These are phyloP conservation scores for Thalia dealbata DNA, from an alignment of 176 grass and related monocot genomes.

Conservation along the genomic window DNA sequence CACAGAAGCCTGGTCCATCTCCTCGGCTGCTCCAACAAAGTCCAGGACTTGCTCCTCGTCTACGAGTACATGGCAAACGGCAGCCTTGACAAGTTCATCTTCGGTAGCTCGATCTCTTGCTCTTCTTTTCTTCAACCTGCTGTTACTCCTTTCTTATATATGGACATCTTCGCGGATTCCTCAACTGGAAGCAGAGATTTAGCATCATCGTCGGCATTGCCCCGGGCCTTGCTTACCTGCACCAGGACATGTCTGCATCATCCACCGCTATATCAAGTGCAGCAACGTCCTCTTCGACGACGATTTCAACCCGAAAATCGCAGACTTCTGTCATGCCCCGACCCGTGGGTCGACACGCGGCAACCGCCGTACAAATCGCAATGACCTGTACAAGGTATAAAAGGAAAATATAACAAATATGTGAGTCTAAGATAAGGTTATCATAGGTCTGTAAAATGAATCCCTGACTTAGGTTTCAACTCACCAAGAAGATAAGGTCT, in stretches of 20 bases:
- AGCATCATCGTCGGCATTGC: constrained; percentile 73
- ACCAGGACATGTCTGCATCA: constrained; percentile 84
- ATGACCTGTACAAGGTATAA: no score
- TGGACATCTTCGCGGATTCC: constrained; percentile 44
- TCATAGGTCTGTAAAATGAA: no score
- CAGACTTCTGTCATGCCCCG: no score
- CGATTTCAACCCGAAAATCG: constrained; percentile 59
- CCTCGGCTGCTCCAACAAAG: constrained; percentile 63
- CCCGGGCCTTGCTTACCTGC: constrained; percentile 67
- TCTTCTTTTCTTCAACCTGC: not conserved
- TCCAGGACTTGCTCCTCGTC: constrained; percentile 51
- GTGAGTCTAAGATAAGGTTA: no score
- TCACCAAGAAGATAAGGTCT: no score
- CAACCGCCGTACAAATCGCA: no score
- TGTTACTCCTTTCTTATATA: no score
- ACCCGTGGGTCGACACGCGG: no score
- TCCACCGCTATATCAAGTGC: constrained; percentile 81
- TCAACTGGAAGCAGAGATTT: constrained; percentile 69
- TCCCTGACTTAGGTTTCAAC: no score
- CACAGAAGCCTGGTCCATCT: constrained; percentile 67
- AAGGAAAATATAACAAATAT: no score
- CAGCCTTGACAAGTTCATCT: constrained; percentile 77
- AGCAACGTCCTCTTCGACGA: constrained; percentile 75
- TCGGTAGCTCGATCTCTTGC: constrained; percentile 49
- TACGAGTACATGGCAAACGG: constrained; percentile 88